These are phyloP conservation scores for Somion occarium DNA, from an alignment of 1,284 basidiomycete genomes.

Conservation along the genomic window DNA sequence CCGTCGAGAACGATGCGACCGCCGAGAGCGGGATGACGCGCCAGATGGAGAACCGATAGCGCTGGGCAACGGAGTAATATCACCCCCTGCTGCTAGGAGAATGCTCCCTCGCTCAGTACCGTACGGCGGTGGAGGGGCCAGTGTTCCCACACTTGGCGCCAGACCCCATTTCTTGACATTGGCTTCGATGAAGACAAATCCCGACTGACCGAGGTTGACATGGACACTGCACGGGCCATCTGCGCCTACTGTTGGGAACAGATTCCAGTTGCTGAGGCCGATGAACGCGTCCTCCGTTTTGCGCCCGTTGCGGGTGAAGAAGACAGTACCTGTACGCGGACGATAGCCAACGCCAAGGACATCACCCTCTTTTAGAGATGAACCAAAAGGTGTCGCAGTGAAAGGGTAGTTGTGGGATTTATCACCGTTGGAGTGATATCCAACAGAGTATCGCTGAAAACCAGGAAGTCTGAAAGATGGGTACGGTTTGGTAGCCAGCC, in stretches of 20 bases:
- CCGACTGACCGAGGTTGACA: constrained; percentile 92
- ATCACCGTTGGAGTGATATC: constrained; percentile 95
- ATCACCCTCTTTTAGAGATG: constrained; percentile 87
- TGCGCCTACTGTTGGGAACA: constrained; percentile 93
- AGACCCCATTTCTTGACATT: constrained; percentile 99
- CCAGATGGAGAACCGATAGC: constrained; percentile 36
- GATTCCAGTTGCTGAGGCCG: constrained; percentile 83
- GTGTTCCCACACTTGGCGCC: constrained; percentile 90
- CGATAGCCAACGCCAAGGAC: constrained; percentile 92
- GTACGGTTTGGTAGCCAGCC: constrained; percentile 92
- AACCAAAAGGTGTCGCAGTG: constrained; percentile 82
- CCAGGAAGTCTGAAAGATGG: constrained; percentile 92
- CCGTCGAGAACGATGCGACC: constrained; percentile 54
- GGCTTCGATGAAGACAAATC: constrained; percentile 96
- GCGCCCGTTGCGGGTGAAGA: constrained; percentile 94
- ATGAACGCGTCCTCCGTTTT: constrained; percentile 93
- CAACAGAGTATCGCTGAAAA: constrained; percentile 86
- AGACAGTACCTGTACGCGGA: constrained; percentile 91
- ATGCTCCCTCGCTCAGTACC: constrained; percentile 94
- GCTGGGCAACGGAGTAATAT: constrained; percentile 36
- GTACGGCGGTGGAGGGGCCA: constrained; percentile 94
- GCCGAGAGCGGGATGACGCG: constrained; percentile 48
- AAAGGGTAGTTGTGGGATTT: constrained; percentile 98
- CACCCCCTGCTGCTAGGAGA: constrained; percentile 82
- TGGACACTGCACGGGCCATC: constrained; percentile 93